These are phyloP conservation scores for Cymbopogon flexuosus DNA, from an alignment of 202 grass and related monocot species.

Conservation along the genomic window DNA sequence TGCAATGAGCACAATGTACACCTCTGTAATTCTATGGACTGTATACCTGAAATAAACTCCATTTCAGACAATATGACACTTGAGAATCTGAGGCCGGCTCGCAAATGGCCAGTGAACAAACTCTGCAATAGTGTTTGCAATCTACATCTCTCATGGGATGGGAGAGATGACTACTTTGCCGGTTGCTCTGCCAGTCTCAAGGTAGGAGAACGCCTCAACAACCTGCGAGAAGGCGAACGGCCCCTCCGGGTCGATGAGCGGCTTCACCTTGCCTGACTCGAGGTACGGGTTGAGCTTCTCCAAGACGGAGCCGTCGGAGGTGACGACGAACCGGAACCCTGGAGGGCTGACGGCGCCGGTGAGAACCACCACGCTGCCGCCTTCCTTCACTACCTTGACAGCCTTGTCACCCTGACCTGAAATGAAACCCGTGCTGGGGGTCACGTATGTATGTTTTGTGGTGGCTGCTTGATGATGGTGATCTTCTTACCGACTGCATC, in stretches of 20 bases:
- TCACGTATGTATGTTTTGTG: not conserved
- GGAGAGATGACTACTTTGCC: conserved; percentile 79
- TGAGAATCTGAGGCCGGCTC: not conserved
- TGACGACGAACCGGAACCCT: conserved; percentile 85
- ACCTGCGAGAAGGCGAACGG: conserved; percentile 66
- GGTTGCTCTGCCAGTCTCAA: conserved; percentile 64
- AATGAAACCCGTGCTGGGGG: not conserved
- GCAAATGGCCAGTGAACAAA: not conserved
- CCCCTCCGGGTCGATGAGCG: conserved; percentile 54
- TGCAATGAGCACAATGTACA: conserved; percentile 14
- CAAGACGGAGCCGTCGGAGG: conserved; percentile 53
- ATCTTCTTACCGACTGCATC: conserved; percentile 73
- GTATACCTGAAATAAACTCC: conserved; percentile 4
- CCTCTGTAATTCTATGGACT: conserved; percentile 10
- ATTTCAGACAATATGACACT: not conserved
- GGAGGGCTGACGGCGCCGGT: conserved; percentile 61
- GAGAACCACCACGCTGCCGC: conserved; percentile 61
- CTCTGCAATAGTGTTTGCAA: conserved; percentile 5
- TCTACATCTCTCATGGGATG: conserved; percentile 38
- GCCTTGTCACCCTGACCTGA: conserved; percentile 86
- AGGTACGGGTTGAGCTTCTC: conserved; percentile 82
- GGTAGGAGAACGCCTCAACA: conserved; percentile 75
- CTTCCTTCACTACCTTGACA: conserved; percentile 69
- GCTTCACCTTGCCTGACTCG: conserved; percentile 71
- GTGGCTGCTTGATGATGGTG: not conserved